Evolutionary conservation across 441 rosid species (phyloP).

Genomic region (Hura crepitans): DNA sequence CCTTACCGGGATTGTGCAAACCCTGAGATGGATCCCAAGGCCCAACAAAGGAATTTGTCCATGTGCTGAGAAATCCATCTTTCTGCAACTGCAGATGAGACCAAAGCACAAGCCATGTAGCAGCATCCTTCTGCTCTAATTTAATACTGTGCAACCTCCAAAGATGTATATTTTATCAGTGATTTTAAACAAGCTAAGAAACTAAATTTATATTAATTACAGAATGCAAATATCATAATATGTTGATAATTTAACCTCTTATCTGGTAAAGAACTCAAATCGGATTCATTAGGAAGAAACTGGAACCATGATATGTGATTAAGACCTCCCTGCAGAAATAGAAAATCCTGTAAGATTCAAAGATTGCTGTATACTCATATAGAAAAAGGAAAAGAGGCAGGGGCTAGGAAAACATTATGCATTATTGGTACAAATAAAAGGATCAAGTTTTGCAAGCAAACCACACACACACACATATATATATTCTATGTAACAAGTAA

Average conservation of each 20-base stretch:
- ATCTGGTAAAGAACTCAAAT: slow-evolving; percentile 61
- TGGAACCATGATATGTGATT: slow-evolving; percentile 95
- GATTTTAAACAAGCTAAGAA: slow-evolving; percentile 13
- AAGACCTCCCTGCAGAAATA: slow-evolving; percentile 69
- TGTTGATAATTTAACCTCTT: slow-evolving; percentile 48
- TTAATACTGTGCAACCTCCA: slow-evolving; percentile 47
- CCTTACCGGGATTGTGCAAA: slow-evolving; percentile 90
- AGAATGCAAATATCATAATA: slow-evolving; percentile 3
- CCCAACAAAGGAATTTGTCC: slow-evolving; percentile 99
- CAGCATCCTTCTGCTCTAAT: slow-evolving; percentile 83
- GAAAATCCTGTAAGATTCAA: slow-evolving; percentile 10
- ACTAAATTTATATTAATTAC: not conserved
- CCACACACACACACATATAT: not conserved
- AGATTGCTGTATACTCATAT: not conserved
- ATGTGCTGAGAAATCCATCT: slow-evolving; percentile 82
- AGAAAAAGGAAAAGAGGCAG: slow-evolving; percentile 3
- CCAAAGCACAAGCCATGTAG: slow-evolving; percentile 78
- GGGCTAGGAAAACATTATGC: not conserved
- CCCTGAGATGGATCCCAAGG: slow-evolving; percentile 99
- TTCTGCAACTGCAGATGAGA: slow-evolving; percentile 86
- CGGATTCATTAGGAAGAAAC: slow-evolving; percentile 86
- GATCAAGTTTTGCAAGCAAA: not conserved
- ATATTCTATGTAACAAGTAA: not conserved
- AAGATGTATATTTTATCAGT: slow-evolving; percentile 16
- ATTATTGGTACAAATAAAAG: not conserved